Base-by-base conservation (phyloP, 2,329 filamentous ascomycete genomes). In the Didymella sp. region DNA sequence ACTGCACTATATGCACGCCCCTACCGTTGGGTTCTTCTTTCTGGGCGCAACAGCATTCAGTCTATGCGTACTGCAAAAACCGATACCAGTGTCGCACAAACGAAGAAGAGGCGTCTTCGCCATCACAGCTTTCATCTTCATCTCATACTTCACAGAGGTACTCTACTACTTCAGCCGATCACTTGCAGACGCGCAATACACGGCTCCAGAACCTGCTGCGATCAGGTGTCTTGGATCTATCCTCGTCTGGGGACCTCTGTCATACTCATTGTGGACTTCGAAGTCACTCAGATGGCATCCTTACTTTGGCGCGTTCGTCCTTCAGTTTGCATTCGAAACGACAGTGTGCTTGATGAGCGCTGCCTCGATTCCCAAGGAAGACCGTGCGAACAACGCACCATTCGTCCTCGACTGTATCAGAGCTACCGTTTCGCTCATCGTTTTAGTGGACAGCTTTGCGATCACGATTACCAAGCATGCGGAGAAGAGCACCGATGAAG, bases 401-500 rank as follows among this genome's bases (percentile, higher is more conserved):
- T 59, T 75, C 9, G 54, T 63, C 15, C 61, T 73, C 25, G 58
- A 61, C 44, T 64, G 63, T 40, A 49, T 70, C 12, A 60, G 71
- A 48, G 56, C 59, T 12, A 24, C 69, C 11, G 59, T 59, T 4
- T 72, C 70, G 4, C 49, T 76, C 4, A 30, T 68, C 1, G 49
- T 75, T 0, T 22, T 73, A 15, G 28, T 75, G 3, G 66, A 73
- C 43, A 66, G 64, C 15, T 72, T 74, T 28, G 37, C 66, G 4
- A 66, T 75, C n/a, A 55, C 73, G 6, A 45, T 73, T 27, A 62
- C 59, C 2, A 70, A 66, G 42, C 59, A 73, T 48, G 44, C 56
- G 9, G 76, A 76, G 48, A 68, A 71, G 40, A 72, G 74, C 31
- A 66, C 64, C 9, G 86, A 88, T 68, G 79, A 84, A 50, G 87